A percentile compares a stretch with the other conserved stretches of the same genome.
Evolutionary conservation across 1,139 yeast species (phyloP).

Genomic region (Pichia sp.): DNA sequence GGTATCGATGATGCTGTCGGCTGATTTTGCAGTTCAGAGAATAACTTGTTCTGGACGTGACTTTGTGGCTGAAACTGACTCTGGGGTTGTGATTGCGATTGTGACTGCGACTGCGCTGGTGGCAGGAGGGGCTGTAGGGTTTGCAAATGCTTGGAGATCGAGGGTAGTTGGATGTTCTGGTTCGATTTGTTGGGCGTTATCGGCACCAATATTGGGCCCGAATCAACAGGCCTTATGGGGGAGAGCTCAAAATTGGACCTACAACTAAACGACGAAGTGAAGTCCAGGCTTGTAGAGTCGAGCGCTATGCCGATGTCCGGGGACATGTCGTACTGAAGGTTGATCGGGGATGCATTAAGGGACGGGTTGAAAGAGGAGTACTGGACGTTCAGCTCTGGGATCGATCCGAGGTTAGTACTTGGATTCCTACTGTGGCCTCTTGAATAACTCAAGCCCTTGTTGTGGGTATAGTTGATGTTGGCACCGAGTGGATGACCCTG

Average conservation of each 20-base stretch:
- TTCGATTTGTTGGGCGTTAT: conserved; percentile 45
- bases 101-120: conserved; percentile 18
- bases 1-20: not conserved
- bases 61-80: not conserved
- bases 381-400: conserved; percentile 41
- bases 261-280: conserved; percentile 59
- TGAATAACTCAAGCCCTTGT: not conserved
- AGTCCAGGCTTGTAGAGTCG: conserved; percentile 25
- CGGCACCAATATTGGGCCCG: conserved; percentile 49
- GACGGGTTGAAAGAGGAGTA: conserved; percentile 30
- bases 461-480: not conserved
- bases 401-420: conserved; percentile 26
- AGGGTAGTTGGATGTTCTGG: conserved; percentile 13
- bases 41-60: conserved; percentile 2
- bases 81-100: not conserved
- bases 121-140: conserved; percentile 28
- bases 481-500: not conserved
- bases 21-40: not conserved
- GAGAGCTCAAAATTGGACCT: conserved; percentile 60
- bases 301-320: not conserved
- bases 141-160: conserved; percentile 18
- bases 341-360: conserved; percentile 17
- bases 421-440: conserved; percentile 8
- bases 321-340: conserved; percentile 14
- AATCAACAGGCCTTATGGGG: conserved; percentile 47